Conservation (phyloP, 108 stramenopile genomes). For the Craspedostauros australis region DNA sequence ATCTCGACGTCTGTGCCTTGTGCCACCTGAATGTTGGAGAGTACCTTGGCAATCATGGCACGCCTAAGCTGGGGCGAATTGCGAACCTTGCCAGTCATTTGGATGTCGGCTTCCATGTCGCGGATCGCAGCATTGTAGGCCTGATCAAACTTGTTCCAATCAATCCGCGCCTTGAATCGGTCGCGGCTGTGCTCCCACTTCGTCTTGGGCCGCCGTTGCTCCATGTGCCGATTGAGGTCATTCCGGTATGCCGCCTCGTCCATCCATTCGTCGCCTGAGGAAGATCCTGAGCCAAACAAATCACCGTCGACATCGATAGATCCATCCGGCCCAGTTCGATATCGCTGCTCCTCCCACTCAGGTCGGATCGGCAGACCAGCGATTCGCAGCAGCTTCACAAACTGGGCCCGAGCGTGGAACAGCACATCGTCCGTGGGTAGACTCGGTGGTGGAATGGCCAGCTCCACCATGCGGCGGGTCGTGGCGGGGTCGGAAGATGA, state of each 20-base stretch:
- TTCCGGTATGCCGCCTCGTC: background rate
- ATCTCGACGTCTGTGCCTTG: conserved; percentile 7
- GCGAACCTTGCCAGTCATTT: conserved; percentile 24
- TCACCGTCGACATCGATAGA: conserved; percentile 20
- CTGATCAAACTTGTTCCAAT: conserved; percentile 33
- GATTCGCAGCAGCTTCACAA: conserved; percentile 46
- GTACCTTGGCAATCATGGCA: conserved; percentile 23
- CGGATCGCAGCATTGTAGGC: conserved; percentile 31
- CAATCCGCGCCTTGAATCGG: conserved; percentile 22
- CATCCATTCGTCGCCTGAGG: conserved; percentile 32
- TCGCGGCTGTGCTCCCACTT: conserved; percentile 34
- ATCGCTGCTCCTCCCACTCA: conserved; percentile 10
- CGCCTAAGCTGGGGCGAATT: conserved; percentile 23
- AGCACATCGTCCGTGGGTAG: conserved; percentile 9
- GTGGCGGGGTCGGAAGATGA: conserved; percentile 3
- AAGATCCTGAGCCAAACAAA: no score
- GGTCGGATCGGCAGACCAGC: conserved; percentile 56
- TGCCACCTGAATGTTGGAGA: conserved; percentile 27
- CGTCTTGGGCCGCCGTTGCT: conserved; percentile 16
- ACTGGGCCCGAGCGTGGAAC: conserved; percentile 33
- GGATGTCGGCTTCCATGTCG: conserved; percentile 35
- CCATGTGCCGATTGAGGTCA: background rate
- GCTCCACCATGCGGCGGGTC: conserved; percentile 39
- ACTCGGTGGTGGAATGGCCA: conserved; percentile 27
- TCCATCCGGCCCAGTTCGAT: background rate